phyloP scores from a whole-genome alignment of 1,284 basidiomycete genomes.

The Apiotrichum sp. region DNA sequence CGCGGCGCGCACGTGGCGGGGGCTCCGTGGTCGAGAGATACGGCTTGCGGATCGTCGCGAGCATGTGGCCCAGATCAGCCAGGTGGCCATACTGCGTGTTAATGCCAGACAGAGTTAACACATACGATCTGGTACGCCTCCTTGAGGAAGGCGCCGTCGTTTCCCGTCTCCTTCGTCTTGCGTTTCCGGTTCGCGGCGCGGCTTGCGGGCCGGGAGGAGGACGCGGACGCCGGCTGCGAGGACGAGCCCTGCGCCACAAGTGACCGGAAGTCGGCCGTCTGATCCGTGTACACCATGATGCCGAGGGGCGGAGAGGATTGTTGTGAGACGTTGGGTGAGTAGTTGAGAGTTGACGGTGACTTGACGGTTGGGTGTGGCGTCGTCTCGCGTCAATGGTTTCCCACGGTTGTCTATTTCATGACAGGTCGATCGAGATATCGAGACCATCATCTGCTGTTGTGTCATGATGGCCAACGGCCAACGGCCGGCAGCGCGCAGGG shows the following conservation, averaged over 20 bases:
- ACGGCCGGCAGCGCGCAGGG: no score
- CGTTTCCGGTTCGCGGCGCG: slow-evolving; percentile 2
- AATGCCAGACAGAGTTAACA: background rate
- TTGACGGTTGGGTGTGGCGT: no score
- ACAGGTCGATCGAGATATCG: no score
- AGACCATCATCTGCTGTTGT: no score
- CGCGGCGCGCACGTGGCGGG: slow-evolving; percentile 25
- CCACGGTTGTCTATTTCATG: no score
- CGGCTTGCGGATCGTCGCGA: slow-evolving; percentile 38
- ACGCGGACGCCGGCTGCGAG: background rate
- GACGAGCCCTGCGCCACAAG: slow-evolving; percentile 17
- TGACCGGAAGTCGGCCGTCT: slow-evolving; percentile 18
- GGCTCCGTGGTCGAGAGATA: slow-evolving; percentile 41
- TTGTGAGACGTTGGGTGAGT: no score
- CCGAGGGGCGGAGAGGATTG: no score
- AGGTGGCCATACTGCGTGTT: slow-evolving; percentile 37
- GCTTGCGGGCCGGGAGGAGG: slow-evolving; percentile 17
- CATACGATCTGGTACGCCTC: slow-evolving; percentile 46
- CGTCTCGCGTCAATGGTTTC: no score
- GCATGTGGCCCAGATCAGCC: slow-evolving; percentile 27
- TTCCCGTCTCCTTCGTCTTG: background rate
- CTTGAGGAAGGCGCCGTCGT: slow-evolving; percentile 36
- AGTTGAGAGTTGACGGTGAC: no score
- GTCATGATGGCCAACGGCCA: no score
- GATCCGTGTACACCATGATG: slow-evolving; percentile 23